These are phyloP conservation scores for Phytopythium ostracodes DNA, from an alignment of 352 stramenopile species.

Conservation along the genomic window DNA sequence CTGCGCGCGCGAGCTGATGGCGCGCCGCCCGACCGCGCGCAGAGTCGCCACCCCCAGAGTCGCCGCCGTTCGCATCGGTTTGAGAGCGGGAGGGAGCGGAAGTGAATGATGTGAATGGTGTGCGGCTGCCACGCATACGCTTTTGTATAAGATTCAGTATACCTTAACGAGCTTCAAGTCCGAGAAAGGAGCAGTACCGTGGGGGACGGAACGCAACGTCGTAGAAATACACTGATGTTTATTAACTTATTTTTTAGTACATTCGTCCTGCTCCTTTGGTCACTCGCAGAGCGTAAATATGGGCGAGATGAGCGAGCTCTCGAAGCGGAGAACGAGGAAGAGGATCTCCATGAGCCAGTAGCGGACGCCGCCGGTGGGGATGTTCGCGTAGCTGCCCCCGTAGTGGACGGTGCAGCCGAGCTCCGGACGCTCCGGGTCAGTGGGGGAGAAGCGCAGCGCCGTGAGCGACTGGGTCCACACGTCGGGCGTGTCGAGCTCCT, in stretches of 20 bases:
- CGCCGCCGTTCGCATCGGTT: not conserved
- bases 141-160: not conserved
- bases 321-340: slow-evolving; percentile 52
- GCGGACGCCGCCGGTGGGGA: slow-evolving; percentile 29
- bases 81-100: not conserved
- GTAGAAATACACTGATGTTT: not conserved
- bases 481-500: slow-evolving; percentile 24
- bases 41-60: not conserved
- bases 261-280: not conserved
- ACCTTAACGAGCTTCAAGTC: not conserved
- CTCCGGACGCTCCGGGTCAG: slow-evolving; percentile 19
- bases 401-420: slow-evolving; percentile 38
- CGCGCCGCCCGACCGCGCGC: slow-evolving; percentile 11
- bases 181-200: not conserved
- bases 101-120: not conserved
- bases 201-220: not conserved
- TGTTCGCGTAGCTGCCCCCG: slow-evolving; percentile 37
- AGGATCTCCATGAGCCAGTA: slow-evolving; percentile 61
- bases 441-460: slow-evolving; percentile 41
- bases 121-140: not conserved
- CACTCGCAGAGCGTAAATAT: slow-evolving; percentile 32
- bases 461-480: slow-evolving; percentile 41
- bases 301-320: slow-evolving; percentile 41
- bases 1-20: slow-evolving; percentile 58
- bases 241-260: slow-evolving; percentile 4